Evolutionary conservation across 495 filamentous ascomycete genomes (phyloP).

Genomic region (Aspergillus cristatus): DNA sequence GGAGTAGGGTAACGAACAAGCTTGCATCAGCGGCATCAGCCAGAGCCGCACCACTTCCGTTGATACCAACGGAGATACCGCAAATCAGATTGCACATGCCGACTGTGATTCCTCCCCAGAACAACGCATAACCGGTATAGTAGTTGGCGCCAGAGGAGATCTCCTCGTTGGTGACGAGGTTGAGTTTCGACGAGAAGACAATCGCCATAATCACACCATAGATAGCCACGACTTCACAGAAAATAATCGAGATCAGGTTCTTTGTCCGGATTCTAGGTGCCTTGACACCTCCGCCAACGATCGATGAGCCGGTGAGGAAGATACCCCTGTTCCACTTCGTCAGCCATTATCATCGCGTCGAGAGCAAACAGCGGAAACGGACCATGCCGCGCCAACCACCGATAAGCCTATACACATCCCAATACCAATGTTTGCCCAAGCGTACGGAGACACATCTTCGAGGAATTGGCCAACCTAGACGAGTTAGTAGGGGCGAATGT

Average conservation of each 20-base stretch:
- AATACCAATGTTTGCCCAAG: slow-evolving; percentile 87
- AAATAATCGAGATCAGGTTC: slow-evolving; percentile 99
- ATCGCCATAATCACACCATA: slow-evolving; percentile 99
- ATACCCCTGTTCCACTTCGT: too few relatives aligned
- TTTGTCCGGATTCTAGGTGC: slow-evolving; percentile 97
- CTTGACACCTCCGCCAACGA: slow-evolving; percentile 90
- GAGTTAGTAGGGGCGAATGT: slow-evolving; percentile 14
- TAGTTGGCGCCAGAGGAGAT: slow-evolving; percentile 61
- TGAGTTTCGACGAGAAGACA: slow-evolving; percentile 84
- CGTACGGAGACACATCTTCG: slow-evolving; percentile 86
- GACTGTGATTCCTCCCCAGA: slow-evolving; percentile 91
- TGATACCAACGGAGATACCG: slow-evolving; percentile 95
- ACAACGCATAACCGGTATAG: slow-evolving; percentile 93
- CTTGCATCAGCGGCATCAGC: slow-evolving; percentile 91
- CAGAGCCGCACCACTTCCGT: slow-evolving; percentile 90
- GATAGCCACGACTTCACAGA: slow-evolving; percentile 99
- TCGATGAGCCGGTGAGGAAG: slow-evolving; percentile 97
- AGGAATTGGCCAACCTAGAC: slow-evolving; percentile 84
- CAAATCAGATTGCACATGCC: slow-evolving; percentile 93
- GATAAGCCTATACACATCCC: slow-evolving; percentile 91
- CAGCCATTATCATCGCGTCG: too few relatives aligned
- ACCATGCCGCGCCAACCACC: slow-evolving; percentile 97
- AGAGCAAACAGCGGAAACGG: too few relatives aligned
- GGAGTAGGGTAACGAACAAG: slow-evolving; percentile 52
- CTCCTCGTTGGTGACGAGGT: slow-evolving; percentile 38